Percentiles rank a stretch among this genome's conserved stretches.
Conservation (phyloP, 768 basidiomycete genomes). For the Psilocybe subaeruginosa region DNA sequence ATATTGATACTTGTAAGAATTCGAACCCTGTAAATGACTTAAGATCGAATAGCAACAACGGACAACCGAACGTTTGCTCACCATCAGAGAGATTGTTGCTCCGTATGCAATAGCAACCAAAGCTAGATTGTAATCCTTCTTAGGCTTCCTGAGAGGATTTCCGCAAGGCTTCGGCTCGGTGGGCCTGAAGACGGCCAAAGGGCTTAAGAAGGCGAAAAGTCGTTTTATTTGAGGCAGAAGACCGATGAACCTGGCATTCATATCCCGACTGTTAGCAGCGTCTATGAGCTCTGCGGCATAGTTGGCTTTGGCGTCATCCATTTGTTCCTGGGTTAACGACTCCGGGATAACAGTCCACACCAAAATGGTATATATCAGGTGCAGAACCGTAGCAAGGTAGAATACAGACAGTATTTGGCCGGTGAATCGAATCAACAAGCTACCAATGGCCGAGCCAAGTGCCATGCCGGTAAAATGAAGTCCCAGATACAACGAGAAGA, state of each 20-base stretch:
- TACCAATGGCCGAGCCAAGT: constrained; percentile 77
- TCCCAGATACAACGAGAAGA: constrained; percentile 68
- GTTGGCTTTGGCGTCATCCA: constrained; percentile 39
- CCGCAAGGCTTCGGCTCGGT: constrained; percentile 20
- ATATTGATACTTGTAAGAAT: constrained; percentile 62
- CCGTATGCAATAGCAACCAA: constrained; percentile 3
- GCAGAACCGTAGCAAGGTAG: constrained; percentile 59
- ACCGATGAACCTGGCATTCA: constrained; percentile 15
- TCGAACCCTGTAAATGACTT: constrained; percentile 47
- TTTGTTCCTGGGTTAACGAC: constrained; percentile 61
- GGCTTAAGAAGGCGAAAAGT: constrained; percentile 69
- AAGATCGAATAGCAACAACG: background rate
- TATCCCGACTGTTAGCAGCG: constrained; percentile 14
- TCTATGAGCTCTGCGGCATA: constrained; percentile 36
- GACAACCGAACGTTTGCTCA: background rate
- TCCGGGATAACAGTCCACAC: constrained; percentile 75
- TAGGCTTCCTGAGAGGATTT: constrained; percentile 41
- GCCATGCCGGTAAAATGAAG: constrained; percentile 74
- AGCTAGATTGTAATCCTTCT: constrained; percentile 1
- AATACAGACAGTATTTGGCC: constrained; percentile 67
- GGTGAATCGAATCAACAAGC: constrained; percentile 61
- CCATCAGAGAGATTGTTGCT: background rate
- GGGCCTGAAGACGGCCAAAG: constrained; percentile 70
- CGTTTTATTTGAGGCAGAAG: constrained; percentile 40
- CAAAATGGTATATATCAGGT: constrained; percentile 50